Percentiles rank a stretch among this genome's conserved stretches.
Conservation (phyloP, 805 yeast species). For the Jamesozyma spencerorum region DNA sequence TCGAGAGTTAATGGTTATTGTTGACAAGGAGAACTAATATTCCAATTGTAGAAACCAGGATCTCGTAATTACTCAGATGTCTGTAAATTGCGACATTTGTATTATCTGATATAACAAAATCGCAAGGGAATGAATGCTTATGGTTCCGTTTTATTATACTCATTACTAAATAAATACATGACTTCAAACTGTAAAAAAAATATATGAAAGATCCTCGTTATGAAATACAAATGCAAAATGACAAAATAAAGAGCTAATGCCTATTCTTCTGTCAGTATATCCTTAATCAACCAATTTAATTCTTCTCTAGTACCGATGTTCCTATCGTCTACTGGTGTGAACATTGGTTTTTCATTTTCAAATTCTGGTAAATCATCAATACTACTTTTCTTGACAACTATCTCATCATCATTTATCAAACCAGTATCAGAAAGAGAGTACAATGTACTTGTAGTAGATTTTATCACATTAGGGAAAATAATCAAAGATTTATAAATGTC, state of each 20-base stretch:
- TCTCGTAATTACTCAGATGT: no score
- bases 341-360: constrained; percentile 25
- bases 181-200: constrained; percentile 1
- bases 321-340: constrained; percentile 27
- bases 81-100: no score
- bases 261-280: constrained; percentile 39
- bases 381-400: constrained; percentile 24
- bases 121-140: no score
- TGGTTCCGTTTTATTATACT: no score
- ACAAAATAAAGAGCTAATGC: no score
- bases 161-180: neutral
- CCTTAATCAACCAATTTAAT: constrained; percentile 62
- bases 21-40: no score
- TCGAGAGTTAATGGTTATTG: no score
- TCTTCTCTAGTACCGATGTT: constrained; percentile 58
- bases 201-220: neutral
- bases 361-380: constrained; percentile 30
- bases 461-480: constrained; percentile 57
- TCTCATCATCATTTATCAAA: constrained; percentile 48
- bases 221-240: no score
- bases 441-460: constrained; percentile 48
- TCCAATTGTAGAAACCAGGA: no score
- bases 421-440: constrained; percentile 40
- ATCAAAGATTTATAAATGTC: constrained; percentile 58
- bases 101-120: no score